Conservation (phyloP, 2,329 filamentous ascomycete species). For the Alternaria gansuensis region DNA sequence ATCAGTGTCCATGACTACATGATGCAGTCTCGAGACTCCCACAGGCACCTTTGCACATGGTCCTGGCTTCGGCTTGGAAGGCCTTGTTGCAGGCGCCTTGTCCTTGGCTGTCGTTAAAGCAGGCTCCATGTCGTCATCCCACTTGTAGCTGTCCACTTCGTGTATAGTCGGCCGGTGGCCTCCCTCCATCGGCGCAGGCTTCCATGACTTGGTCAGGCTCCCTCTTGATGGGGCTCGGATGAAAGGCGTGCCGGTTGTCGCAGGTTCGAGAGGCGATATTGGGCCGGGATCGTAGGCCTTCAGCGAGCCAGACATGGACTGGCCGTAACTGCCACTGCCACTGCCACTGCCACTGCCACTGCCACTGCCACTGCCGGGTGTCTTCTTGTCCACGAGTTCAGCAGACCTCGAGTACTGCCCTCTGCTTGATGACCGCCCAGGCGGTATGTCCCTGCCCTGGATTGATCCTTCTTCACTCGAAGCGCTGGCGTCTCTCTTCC, state of each 20-base stretch:
- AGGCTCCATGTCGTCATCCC: slow-evolving; percentile 56
- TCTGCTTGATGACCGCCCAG: slow-evolving; percentile 29
- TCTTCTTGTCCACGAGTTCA: slow-evolving; percentile 36
- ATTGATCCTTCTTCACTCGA: slow-evolving; percentile 36
- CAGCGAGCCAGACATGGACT: slow-evolving; percentile 40
- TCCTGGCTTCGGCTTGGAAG: slow-evolving; percentile 39
- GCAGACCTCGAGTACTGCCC: slow-evolving; percentile 44
- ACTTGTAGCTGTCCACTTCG: slow-evolving; percentile 59
- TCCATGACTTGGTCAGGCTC: slow-evolving; percentile 41
- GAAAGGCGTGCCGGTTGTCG: slow-evolving; percentile 62
- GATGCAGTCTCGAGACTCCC: slow-evolving; percentile 87
- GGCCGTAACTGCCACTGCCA: slow-evolving; percentile 33
- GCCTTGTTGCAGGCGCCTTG: slow-evolving; percentile 35
- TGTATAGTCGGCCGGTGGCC: slow-evolving; percentile 50
- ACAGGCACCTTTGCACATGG: slow-evolving; percentile 74
- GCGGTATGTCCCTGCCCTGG: slow-evolving; percentile 44
- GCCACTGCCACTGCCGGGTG: slow-evolving; percentile 39
- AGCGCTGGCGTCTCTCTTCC: slow-evolving; percentile 44
- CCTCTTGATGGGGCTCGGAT: slow-evolving; percentile 59
- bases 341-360: slow-evolving; percentile 40
- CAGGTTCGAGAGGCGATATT: slow-evolving; percentile 40
- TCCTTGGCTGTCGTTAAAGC: slow-evolving; percentile 44
- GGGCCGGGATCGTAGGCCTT: slow-evolving; percentile 44
- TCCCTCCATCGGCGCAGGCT: slow-evolving; percentile 35
- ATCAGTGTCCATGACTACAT: slow-evolving; percentile 77